These are phyloP conservation scores for Mycena kentingensis DNA, from an alignment of 768 basidiomycete genomes.

Conservation along the genomic window DNA sequence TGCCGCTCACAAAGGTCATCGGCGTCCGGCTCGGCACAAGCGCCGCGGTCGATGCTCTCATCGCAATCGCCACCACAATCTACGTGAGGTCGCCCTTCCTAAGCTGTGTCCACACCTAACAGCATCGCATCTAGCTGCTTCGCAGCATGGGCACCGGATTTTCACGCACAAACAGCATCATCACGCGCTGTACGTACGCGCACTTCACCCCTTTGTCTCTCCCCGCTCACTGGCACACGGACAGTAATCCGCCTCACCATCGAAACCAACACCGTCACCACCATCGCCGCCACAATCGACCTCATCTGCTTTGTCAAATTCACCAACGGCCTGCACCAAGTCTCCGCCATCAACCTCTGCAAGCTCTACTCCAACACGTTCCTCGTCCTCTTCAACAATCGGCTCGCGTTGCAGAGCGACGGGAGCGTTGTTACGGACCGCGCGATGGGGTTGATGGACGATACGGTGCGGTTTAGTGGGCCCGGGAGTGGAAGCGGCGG, in stretches of 20 bases:
- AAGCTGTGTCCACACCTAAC: not conserved
- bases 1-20: conserved; percentile 9
- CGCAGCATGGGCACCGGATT: conserved; percentile 8
- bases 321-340: conserved; percentile 17
- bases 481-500: no score
- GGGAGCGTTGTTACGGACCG: no score
- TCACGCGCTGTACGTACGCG: conserved; percentile 16
- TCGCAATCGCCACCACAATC: conserved; percentile 19
- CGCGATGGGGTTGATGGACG: no score
- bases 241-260: conserved; percentile 20
- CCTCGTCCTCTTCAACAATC: conserved; percentile 20
- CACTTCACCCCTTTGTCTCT: no score
- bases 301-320: conserved; percentile 17
- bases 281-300: conserved; percentile 18
- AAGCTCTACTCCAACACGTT: conserved; percentile 22
- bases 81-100: conserved; percentile 3
- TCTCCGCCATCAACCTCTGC: conserved; percentile 18
- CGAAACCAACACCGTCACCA: conserved; percentile 19
- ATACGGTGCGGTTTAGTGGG: no score
- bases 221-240: not conserved
- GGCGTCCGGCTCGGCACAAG: conserved; percentile 16
- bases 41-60: conserved; percentile 15
- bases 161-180: conserved; percentile 3
- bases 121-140: conserved; percentile 6
- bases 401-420: not conserved